Evolutionary conservation across 441 rosid species (phyloP).

Genomic region (Iberis amara): DNA sequence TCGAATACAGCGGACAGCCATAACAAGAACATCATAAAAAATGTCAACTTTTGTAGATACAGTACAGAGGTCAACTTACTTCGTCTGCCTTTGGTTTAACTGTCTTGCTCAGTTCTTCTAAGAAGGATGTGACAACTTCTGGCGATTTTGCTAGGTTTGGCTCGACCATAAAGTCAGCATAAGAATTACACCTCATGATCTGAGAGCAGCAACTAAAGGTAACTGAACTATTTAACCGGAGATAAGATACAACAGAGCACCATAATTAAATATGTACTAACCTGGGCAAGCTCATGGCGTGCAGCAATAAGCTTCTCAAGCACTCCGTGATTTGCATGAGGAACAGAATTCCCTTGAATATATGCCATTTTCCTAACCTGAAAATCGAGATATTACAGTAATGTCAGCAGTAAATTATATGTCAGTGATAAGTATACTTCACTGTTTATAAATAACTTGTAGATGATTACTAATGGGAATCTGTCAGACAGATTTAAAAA

Average conservation of each 20-base stretch:
- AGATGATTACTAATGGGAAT: not conserved
- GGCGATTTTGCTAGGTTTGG: slow-evolving; percentile 88
- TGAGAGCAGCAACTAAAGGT: slow-evolving; percentile 29
- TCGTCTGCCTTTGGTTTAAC: slow-evolving; percentile 71
- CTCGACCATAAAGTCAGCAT: slow-evolving; percentile 65
- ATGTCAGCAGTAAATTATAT: slow-evolving; percentile 13
- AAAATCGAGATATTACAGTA: slow-evolving; percentile 24
- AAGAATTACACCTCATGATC: slow-evolving; percentile 72
- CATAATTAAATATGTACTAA: slow-evolving; percentile 28
- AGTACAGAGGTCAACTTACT: slow-evolving; percentile 40
- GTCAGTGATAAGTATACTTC: not conserved
- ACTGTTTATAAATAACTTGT: not conserved
- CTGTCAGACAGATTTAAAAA: not conserved
- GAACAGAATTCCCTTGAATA: slow-evolving; percentile 71
- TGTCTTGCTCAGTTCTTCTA: slow-evolving; percentile 73
- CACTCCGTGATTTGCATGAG: slow-evolving; percentile 67
- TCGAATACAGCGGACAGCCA: not conserved
- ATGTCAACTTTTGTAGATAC: not conserved
- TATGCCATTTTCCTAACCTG: slow-evolving; percentile 83
- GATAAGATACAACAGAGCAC: not conserved
- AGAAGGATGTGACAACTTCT: slow-evolving; percentile 68
- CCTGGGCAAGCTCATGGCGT: slow-evolving; percentile 91
- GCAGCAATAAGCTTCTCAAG: slow-evolving; percentile 72
- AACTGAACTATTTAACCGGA: not conserved
- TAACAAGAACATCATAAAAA: not conserved